Evolutionary conservation across 805 yeast species (phyloP).

Genomic region (Candida sakaeoensis): DNA sequence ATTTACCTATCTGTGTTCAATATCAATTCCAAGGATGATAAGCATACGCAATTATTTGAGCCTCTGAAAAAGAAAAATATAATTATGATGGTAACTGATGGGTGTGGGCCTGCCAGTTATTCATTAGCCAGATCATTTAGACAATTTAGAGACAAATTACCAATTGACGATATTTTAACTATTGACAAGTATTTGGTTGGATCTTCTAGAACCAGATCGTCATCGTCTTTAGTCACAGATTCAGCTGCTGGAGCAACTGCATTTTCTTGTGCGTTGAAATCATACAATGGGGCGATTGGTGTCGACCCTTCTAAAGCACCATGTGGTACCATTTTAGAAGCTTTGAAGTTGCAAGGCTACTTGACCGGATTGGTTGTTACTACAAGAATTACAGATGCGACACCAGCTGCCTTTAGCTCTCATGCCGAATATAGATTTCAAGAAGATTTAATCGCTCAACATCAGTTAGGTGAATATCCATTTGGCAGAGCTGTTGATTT

Average conservation of each 20-base stretch:
- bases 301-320: slow-evolving; percentile 67
- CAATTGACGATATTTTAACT: slow-evolving; percentile 51
- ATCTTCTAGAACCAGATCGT: slow-evolving; percentile 78
- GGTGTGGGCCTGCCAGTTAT: slow-evolving; percentile 91
- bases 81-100: slow-evolving; percentile 87
- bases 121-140: slow-evolving; percentile 74
- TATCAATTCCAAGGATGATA: neutral
- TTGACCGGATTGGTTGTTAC: slow-evolving; percentile 89
- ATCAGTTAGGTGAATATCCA: slow-evolving; percentile 78
- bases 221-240: slow-evolving; percentile 77
- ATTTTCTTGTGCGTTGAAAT: slow-evolving; percentile 76
- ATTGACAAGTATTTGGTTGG: slow-evolving; percentile 76
- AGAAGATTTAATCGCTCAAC: slow-evolving; percentile 84
- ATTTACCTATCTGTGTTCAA: slow-evolving; percentile 9
- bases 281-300: slow-evolving; percentile 91
- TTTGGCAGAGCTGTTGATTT: slow-evolving; percentile 78
- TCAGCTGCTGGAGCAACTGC: slow-evolving; percentile 98
- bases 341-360: slow-evolving; percentile 77
- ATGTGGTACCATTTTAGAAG: slow-evolving; percentile 86
- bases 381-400: slow-evolving; percentile 89
- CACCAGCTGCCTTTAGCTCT: slow-evolving; percentile 85
- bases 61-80: slow-evolving; percentile 58
- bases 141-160: slow-evolving; percentile 55
- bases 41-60: slow-evolving; percentile 9
- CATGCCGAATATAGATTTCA: slow-evolving; percentile 74